phyloP scores from a whole-genome alignment of 1,284 basidiomycete species.

The Cutaneotrichosporon sp. region DNA sequence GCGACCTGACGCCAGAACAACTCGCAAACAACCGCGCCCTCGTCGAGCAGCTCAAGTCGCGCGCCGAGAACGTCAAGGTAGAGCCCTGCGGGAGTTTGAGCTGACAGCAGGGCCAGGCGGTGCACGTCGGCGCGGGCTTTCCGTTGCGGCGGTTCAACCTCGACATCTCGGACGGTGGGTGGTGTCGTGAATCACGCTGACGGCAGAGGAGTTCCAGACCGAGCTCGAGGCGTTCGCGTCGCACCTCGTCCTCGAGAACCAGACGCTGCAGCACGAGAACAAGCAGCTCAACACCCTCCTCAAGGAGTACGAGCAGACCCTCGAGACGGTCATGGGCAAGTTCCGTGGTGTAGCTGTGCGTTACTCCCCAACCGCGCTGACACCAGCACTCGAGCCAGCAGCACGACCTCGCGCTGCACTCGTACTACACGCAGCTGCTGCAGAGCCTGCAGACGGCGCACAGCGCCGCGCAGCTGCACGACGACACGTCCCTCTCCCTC shows the following conservation, averaged over 20 bases:
- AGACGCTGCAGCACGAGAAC: constrained; percentile 87
- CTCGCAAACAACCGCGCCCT: constrained; percentile 81
- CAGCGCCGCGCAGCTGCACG: constrained; percentile 63
- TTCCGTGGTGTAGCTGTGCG: constrained; percentile 89
- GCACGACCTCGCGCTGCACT: constrained; percentile 83
- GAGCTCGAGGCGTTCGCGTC: constrained; percentile 89
- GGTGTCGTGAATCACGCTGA: background rate
- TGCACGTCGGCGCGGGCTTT: constrained; percentile 74
- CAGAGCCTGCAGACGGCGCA: constrained; percentile 68
- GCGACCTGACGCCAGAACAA: constrained; percentile 63
- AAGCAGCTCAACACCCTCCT: constrained; percentile 83
- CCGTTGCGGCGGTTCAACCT: constrained; percentile 84
- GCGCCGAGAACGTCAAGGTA: constrained; percentile 80
- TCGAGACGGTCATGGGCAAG: constrained; percentile 96
- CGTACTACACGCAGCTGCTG: constrained; percentile 89
- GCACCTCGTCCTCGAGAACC: constrained; percentile 90
- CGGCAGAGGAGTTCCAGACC: constrained; percentile 83
- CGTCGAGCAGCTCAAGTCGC: constrained; percentile 68
- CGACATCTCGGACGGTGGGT: constrained; percentile 82
- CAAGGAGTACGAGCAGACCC: constrained; percentile 91
- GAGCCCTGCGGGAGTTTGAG: no score
- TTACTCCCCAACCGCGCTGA: constrained; percentile 29
- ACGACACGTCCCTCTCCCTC: constrained; percentile 64
- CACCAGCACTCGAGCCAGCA: constrained; percentile 84
- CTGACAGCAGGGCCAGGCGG: constrained; percentile 68